These are phyloP conservation scores for Colletotrichum sidae DNA, from an alignment of 2,329 filamentous ascomycete species.

Conservation along the genomic window DNA sequence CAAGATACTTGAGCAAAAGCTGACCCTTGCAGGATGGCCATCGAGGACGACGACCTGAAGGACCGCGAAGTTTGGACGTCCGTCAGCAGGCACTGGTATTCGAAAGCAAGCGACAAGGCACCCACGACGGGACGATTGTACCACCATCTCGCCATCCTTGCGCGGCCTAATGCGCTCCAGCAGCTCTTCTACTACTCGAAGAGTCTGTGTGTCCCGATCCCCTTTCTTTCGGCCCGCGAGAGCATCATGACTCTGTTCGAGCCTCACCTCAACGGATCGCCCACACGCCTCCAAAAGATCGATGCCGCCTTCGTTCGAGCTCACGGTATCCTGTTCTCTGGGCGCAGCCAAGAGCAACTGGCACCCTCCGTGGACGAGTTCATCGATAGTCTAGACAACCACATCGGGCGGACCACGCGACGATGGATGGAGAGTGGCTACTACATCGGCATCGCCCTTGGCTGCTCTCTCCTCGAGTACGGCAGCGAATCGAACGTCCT, in stretches of 20 bases:
- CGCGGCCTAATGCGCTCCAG: slow-evolving; percentile 74
- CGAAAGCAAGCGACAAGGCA: slow-evolving; percentile 80
- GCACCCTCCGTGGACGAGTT: slow-evolving; percentile 50
- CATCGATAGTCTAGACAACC: slow-evolving; percentile 62
- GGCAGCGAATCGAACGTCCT: slow-evolving; percentile 15
- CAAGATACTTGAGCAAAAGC: slow-evolving; percentile 23
- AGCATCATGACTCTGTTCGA: slow-evolving; percentile 79
- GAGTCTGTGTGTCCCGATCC: slow-evolving; percentile 74
- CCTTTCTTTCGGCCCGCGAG: slow-evolving; percentile 66
- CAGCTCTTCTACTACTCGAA: slow-evolving; percentile 81
- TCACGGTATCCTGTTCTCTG: slow-evolving; percentile 13
- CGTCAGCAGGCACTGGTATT: slow-evolving; percentile 87
- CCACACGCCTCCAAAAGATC: neutral
- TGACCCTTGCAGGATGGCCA: slow-evolving; percentile 72
- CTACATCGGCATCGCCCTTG: slow-evolving; percentile 68
- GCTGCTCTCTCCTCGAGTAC: slow-evolving; percentile 64
- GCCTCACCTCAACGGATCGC: slow-evolving; percentile 56
- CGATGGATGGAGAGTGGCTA: slow-evolving; percentile 66
- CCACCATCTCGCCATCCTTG: slow-evolving; percentile 86
- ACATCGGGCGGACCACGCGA: slow-evolving; percentile 64
- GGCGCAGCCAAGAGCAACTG: neutral
- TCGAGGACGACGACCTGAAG: slow-evolving; percentile 82
- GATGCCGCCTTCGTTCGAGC: slow-evolving; percentile 12
- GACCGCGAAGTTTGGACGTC: slow-evolving; percentile 85
- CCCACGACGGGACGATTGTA: slow-evolving; percentile 84